These are phyloP conservation scores for Rhododendron williamsianum DNA, from an alignment of 148 eudicot species.

Conservation along the genomic window DNA sequence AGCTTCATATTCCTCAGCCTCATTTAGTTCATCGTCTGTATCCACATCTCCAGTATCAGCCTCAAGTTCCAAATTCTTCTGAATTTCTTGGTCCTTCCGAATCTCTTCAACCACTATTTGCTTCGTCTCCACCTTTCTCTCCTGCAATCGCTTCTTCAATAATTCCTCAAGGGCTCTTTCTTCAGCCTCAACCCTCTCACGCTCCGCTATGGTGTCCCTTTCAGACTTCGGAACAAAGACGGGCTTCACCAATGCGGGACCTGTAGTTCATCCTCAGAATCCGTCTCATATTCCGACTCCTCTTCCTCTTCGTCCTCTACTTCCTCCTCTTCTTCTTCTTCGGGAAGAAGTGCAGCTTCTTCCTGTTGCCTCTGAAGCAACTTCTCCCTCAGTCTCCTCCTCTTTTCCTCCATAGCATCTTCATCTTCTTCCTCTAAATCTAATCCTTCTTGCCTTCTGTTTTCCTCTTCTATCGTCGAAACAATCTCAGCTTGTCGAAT, in stretches of 20 bases:
- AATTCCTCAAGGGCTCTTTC: conserved; percentile 16
- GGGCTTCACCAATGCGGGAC: conserved; percentile 12
- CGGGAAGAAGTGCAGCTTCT: conserved; percentile 20
- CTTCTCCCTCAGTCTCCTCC: conserved; percentile 17
- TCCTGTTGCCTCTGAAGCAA: conserved; percentile 19
- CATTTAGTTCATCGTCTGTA: conserved; percentile 86
- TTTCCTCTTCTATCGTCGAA: conserved; percentile 15
- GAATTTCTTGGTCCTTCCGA: conserved; percentile 15
- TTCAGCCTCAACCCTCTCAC: conserved; percentile 19
- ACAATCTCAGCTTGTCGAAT: conserved; percentile 18
- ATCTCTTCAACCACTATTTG: conserved; percentile 17
- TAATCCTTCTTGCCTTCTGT: conserved; percentile 16
- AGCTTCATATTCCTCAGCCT: conserved; percentile 87
- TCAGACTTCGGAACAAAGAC: conserved; percentile 18
- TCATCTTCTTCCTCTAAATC: conserved; percentile 17
- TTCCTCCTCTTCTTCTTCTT: conserved; percentile 16
- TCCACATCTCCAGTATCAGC: conserved; percentile 70
- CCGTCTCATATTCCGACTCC: conserved; percentile 18
- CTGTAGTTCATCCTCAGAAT: conserved; percentile 13
- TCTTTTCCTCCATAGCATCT: conserved; percentile 16
- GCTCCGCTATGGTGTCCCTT: conserved; percentile 17
- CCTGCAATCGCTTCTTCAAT: conserved; percentile 10
- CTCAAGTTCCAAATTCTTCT: conserved; percentile 30
- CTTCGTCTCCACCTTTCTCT: conserved; percentile 14
- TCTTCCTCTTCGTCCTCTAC: conserved; percentile 17